Percentiles rank a stretch among this genome's conserved stretches.
These are phyloP conservation scores for Huntiella bhutanensis DNA, from an alignment of 2,329 filamentous ascomycete species.

Conservation along the genomic window DNA sequence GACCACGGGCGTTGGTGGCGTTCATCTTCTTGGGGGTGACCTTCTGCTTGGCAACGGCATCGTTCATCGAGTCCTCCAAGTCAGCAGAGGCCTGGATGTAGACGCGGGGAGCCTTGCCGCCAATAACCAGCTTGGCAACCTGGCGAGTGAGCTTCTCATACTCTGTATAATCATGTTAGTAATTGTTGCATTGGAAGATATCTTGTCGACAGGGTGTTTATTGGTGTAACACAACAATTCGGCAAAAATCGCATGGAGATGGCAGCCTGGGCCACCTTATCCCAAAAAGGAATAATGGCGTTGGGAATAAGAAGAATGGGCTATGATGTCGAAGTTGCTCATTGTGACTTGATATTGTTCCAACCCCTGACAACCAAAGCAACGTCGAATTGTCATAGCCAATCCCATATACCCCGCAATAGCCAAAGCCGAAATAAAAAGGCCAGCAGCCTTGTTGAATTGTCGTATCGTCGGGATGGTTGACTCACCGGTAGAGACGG, in stretches of 20 bases:
- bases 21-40: constrained; percentile 97
- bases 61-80: constrained; percentile 84
- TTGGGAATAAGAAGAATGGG: background rate
- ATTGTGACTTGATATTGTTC: constrained; percentile 4
- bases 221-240: no score
- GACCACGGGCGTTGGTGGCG: constrained; percentile 75
- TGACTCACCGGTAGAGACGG: constrained; percentile 64
- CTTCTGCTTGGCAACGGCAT: constrained; percentile 89
- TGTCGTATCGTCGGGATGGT: background rate
- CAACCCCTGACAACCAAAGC: background rate
- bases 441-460: background rate
- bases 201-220: background rate
- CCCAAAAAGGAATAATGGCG: no score
- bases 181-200: background rate
- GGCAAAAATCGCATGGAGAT: no score
- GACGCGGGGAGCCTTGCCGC: constrained; percentile 65
- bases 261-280: no score
- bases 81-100: constrained; percentile 90
- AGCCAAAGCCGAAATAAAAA: background rate
- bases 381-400: background rate
- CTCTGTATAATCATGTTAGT: constrained; percentile 31
- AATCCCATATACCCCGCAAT: constrained; percentile 1
- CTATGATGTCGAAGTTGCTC: background rate
- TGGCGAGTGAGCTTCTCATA: constrained; percentile 90
- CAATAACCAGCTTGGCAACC: constrained; percentile 56